Percentiles rank a stretch among this genome's conserved stretches.
These are phyloP conservation scores for Pulveroboletus ravenelii DNA, from an alignment of 768 basidiomycete genomes.

Conservation along the genomic window DNA sequence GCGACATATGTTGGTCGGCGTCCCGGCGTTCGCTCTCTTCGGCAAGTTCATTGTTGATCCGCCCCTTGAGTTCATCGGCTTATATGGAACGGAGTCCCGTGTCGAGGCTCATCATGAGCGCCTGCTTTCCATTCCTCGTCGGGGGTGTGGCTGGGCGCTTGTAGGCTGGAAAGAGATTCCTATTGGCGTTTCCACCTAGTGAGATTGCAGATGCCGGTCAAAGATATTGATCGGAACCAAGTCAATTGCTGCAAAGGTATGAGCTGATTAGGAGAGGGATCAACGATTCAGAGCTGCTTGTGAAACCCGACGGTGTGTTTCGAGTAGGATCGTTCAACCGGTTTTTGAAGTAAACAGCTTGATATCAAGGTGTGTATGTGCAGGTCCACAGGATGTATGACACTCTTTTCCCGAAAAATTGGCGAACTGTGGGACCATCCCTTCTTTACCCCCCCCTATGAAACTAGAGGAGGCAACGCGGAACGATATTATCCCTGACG, in stretches of 20 bases:
- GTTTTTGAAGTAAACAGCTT: too few relatives aligned
- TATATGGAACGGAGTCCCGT: constrained; percentile 34
- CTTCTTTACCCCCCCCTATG: constrained; percentile 23
- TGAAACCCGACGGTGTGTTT: neutral
- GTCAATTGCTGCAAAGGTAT: neutral
- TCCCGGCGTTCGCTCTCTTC: constrained; percentile 8
- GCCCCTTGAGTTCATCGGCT: constrained; percentile 66
- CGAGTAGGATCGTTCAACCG: neutral
- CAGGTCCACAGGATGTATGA: too few relatives aligned
- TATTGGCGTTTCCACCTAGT: too few relatives aligned
- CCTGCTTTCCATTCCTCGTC: constrained; percentile 52
- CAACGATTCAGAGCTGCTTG: neutral
- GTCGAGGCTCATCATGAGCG: constrained; percentile 48
- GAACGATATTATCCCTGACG: constrained; percentile 45
- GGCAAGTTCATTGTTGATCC: constrained; percentile 48
- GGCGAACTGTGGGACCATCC: neutral
- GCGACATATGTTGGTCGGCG: too few relatives aligned
- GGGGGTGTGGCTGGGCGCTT: constrained; percentile 22
- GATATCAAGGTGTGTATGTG: too few relatives aligned
- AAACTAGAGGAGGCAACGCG: constrained; percentile 46
- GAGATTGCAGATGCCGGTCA: neutral
- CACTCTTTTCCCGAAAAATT: too few relatives aligned
- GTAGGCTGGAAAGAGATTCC: neutral
- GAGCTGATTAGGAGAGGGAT: neutral
- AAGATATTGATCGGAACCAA: neutral